phyloP scores from a whole-genome alignment of 164 flowering plant species.

The Stephania japonica region DNA sequence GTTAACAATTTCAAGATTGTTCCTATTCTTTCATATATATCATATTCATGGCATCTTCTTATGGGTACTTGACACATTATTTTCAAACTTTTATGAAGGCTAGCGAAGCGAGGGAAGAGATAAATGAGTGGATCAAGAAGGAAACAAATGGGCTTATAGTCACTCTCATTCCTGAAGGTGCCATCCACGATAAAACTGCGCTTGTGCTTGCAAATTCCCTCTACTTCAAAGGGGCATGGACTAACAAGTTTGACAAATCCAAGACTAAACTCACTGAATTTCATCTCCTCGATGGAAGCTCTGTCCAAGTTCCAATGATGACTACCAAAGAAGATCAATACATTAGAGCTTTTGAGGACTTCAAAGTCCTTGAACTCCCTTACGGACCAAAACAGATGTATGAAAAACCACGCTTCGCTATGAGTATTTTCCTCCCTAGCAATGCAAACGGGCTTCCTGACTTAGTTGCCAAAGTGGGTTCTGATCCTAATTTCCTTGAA shows the following conservation, averaged over 20 bases:
- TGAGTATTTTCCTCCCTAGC: slow-evolving; percentile 28
- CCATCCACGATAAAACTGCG: not conserved
- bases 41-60: not conserved
- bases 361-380: slow-evolving; percentile 21
- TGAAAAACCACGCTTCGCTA: slow-evolving; percentile 9
- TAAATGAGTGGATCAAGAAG: slow-evolving; percentile 4
- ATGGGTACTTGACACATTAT: not conserved
- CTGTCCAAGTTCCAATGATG: slow-evolving; percentile 25
- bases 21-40: not conserved
- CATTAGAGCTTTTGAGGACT: slow-evolving; percentile 5
- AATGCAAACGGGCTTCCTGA: slow-evolving; percentile 14
- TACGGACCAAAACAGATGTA: slow-evolving; percentile 5
- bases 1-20: too few species aligned
- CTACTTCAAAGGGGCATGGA: slow-evolving; percentile 7
- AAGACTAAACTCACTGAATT: not conserved
- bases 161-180: not conserved
- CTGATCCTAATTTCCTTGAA: slow-evolving; percentile 11
- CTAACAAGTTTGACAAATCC: not conserved
- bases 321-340: not conserved
- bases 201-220: slow-evolving; percentile 3
- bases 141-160: slow-evolving; percentile 9
- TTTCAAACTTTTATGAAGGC: not conserved
- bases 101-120: not conserved
- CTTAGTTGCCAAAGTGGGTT: slow-evolving; percentile 8
- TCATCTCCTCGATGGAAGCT: slow-evolving; percentile 4